Evolutionary conservation across 192 early-diverging fungal genomes (phyloP).

Genomic region (Backusella morwellensis): DNA sequence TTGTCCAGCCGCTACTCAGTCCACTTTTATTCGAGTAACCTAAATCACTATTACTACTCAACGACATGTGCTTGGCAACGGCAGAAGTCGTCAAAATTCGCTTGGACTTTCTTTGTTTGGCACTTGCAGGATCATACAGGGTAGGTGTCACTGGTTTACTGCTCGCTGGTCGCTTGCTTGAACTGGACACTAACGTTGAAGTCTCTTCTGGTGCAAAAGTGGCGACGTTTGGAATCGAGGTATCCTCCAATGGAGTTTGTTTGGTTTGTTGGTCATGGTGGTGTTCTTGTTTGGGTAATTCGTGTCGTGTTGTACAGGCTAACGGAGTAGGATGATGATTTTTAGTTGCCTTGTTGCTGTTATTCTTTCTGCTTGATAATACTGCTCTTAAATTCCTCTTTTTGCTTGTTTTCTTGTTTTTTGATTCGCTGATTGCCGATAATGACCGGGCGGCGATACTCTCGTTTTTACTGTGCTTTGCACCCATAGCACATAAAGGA

Average conservation of each 20-base stretch:
- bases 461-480: conserved; percentile 2
- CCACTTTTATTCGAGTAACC: background rate
- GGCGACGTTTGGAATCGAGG: background rate
- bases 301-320: conserved; percentile 1
- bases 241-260: background rate
- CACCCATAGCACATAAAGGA: background rate
- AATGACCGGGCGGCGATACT: background rate
- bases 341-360: background rate
- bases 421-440: background rate
- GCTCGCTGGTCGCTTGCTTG: background rate
- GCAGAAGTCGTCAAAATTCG: background rate
- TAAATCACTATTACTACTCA: background rate
- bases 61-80: background rate
- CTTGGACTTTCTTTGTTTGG: background rate
- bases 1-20: conserved; percentile 17
- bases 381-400: background rate
- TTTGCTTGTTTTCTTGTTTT: conserved; percentile 1
- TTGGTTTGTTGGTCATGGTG: background rate
- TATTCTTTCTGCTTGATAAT: background rate
- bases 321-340: conserved; percentile 1
- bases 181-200: background rate
- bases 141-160: background rate
- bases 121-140: background rate
- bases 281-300: conserved; percentile 4
- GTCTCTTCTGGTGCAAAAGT: background rate